A percentile compares a stretch with the other conserved stretches of the same genome.
phyloP scores from a whole-genome alignment of 2,329 filamentous ascomycete genomes.

The Ustulina deusta region DNA sequence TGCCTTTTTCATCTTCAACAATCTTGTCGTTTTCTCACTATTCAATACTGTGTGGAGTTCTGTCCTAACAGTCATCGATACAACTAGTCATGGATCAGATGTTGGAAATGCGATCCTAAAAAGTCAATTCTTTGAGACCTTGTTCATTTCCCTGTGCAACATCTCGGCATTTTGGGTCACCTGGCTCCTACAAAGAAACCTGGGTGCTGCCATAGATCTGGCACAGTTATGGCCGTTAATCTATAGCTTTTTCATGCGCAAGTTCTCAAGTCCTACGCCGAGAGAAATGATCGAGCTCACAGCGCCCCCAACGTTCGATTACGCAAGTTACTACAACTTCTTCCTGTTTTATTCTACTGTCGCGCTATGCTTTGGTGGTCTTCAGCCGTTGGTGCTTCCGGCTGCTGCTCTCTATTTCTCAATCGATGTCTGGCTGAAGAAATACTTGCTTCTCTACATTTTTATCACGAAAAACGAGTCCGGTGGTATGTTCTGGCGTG shows the following conservation, averaged over 20 bases:
- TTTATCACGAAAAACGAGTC: conserved; percentile 98
- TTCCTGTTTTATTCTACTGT: conserved; percentile 96
- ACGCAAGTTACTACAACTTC: conserved; percentile 97
- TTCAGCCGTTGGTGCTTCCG: conserved; percentile 89
- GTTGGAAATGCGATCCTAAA: conserved; percentile 77
- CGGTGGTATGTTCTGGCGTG: conserved; percentile 91
- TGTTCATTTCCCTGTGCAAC: conserved; percentile 81
- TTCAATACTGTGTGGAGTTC: conserved; percentile 87
- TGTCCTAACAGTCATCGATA: conserved; percentile 71
- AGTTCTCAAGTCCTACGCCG: conserved; percentile 88
- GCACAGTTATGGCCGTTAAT: conserved; percentile 85
- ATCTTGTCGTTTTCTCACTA: conserved; percentile 91
- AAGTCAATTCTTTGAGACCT: conserved; percentile 69
- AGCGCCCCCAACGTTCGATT: conserved; percentile 92
- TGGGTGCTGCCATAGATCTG: conserved; percentile 94
- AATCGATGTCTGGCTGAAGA: conserved; percentile 90
- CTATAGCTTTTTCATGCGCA: conserved; percentile 87
- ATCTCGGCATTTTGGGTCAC: conserved; percentile 95
- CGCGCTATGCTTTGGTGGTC: conserved; percentile 82
- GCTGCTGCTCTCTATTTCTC: conserved; percentile 90
- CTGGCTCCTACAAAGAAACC: conserved; percentile 90
- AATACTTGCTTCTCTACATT: conserved; percentile 93
- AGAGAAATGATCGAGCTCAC: conserved; percentile 92
- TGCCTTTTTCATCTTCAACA: conserved; percentile 98
- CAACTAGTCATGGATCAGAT: conserved; percentile 67